Conservation (phyloP, 306 rosid species). For the Medicago ruthenica region DNA sequence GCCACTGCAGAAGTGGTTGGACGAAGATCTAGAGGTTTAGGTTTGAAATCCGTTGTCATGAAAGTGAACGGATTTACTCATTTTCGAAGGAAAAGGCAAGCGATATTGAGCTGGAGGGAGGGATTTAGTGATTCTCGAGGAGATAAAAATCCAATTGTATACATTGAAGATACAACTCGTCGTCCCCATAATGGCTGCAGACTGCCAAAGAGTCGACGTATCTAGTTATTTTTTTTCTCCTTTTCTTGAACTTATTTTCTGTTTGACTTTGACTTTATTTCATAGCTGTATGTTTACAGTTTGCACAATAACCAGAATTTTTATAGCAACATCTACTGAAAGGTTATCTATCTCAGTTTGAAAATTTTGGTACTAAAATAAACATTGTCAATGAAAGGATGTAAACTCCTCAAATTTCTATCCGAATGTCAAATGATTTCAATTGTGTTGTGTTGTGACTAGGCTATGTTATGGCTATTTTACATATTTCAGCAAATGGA, state of each 20-base stretch:
- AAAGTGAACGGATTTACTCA: slow-evolving; percentile 35
- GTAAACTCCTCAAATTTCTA: neutral
- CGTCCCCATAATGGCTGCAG: slow-evolving; percentile 34
- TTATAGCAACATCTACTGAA: slow-evolving; percentile 31
- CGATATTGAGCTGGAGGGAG: slow-evolving; percentile 34
- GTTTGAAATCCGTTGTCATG: slow-evolving; percentile 33
- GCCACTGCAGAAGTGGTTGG: slow-evolving; percentile 35
- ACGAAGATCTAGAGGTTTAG: slow-evolving; percentile 21
- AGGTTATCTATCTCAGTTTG: slow-evolving; percentile 16
- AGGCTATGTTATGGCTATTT: no score
- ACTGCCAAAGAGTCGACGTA: slow-evolving; percentile 30
- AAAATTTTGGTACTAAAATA: no score
- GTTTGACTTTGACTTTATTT: slow-evolving; percentile 7
- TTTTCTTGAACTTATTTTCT: slow-evolving; percentile 26
- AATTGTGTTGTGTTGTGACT: neutral
- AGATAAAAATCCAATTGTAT: slow-evolving; percentile 26
- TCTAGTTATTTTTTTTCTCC: slow-evolving; percentile 2
- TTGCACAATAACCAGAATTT: slow-evolving; percentile 26
- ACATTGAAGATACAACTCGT: slow-evolving; percentile 30
- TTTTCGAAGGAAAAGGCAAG: slow-evolving; percentile 20
- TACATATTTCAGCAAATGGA: no score
- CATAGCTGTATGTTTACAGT: slow-evolving; percentile 16
- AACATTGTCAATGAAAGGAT: neutral
- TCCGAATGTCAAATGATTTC: neutral
- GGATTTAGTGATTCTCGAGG: slow-evolving; percentile 24